Percentiles rank a stretch among this genome's conserved stretches.
Conservation (phyloP, 2,329 filamentous ascomycete species). For the Colletotrichum australisinense region DNA sequence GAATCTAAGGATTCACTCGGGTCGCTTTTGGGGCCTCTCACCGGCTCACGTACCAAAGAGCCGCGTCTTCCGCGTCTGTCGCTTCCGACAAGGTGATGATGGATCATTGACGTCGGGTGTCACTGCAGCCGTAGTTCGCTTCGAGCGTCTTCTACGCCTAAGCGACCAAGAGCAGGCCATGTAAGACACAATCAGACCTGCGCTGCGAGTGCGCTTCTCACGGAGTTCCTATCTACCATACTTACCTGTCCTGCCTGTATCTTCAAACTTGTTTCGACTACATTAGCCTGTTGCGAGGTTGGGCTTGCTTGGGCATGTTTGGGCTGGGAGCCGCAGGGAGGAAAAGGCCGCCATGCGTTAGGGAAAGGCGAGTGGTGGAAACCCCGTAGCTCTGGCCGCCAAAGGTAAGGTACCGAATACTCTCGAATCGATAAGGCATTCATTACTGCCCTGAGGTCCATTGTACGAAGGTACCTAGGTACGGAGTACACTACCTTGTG, state of each 20-base stretch:
- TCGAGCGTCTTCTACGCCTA: not conserved
- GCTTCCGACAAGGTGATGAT: not conserved
- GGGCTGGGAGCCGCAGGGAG: slow-evolving; percentile 5
- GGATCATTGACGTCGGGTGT: not conserved
- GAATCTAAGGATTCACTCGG: not conserved
- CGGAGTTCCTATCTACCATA: too few species aligned
- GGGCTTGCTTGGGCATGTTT: slow-evolving; percentile 24
- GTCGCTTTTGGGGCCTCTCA: not conserved
- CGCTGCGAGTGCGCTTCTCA: not conserved
- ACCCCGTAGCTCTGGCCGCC: not conserved
- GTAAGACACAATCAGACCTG: not conserved
- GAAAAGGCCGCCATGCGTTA: not conserved
- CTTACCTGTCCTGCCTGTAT: not conserved
- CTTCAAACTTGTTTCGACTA: slow-evolving; percentile 23
- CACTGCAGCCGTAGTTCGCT: slow-evolving; percentile 12
- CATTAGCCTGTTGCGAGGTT: slow-evolving; percentile 14
- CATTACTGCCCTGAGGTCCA: not conserved
- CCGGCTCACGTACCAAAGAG: not conserved
- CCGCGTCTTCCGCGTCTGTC: not conserved
- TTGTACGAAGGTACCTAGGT: too few species aligned
- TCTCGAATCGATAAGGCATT: not conserved
- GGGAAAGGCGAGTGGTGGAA: slow-evolving; percentile 11
- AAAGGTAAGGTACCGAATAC: slow-evolving; percentile 11
- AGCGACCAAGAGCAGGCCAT: not conserved
- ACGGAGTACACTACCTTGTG: too few species aligned